These are phyloP conservation scores for Aureobasidium lini DNA, from an alignment of 2,329 filamentous ascomycete genomes.

Conservation along the genomic window DNA sequence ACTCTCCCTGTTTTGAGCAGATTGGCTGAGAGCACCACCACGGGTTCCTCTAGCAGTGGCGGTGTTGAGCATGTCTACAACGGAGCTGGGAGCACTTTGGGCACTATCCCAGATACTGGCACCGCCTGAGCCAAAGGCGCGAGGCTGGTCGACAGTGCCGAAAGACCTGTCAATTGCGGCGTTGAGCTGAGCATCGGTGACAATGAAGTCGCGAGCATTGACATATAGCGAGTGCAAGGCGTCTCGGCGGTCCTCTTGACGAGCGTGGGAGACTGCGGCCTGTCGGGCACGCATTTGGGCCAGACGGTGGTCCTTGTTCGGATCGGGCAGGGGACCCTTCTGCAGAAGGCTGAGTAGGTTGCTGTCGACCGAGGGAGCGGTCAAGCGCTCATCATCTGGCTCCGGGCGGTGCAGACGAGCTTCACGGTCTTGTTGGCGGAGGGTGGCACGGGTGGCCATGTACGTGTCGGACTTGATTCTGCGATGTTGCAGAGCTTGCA, in stretches of 20 bases:
- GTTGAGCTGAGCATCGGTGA: slow-evolving; percentile 69
- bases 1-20: background rate
- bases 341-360: slow-evolving; percentile 19
- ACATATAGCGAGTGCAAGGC: slow-evolving; percentile 83
- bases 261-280: slow-evolving; percentile 41
- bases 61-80: slow-evolving; percentile 39
- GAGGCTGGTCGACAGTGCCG: slow-evolving; percentile 45
- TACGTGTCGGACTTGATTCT: slow-evolving; percentile 42
- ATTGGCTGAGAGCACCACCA: slow-evolving; percentile 28
- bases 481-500: slow-evolving; percentile 61
- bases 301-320: slow-evolving; percentile 22
- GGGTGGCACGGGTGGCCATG: slow-evolving; percentile 35
- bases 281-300: slow-evolving; percentile 34
- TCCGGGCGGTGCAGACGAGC: slow-evolving; percentile 55
- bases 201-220: slow-evolving; percentile 80
- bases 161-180: slow-evolving; percentile 70
- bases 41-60: slow-evolving; percentile 20
- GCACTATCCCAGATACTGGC: slow-evolving; percentile 45
- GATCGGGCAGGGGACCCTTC: slow-evolving; percentile 17
- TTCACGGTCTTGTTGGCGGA: slow-evolving; percentile 45
- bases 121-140: slow-evolving; percentile 34
- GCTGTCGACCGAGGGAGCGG: slow-evolving; percentile 53
- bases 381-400: slow-evolving; percentile 68
- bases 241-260: slow-evolving; percentile 44
- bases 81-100: slow-evolving; percentile 37